Evolutionary conservation across 148 eudicot species (phyloP), one percentile per base, ranked within the genome.

Genomic region (Cornus suecica): DNA sequence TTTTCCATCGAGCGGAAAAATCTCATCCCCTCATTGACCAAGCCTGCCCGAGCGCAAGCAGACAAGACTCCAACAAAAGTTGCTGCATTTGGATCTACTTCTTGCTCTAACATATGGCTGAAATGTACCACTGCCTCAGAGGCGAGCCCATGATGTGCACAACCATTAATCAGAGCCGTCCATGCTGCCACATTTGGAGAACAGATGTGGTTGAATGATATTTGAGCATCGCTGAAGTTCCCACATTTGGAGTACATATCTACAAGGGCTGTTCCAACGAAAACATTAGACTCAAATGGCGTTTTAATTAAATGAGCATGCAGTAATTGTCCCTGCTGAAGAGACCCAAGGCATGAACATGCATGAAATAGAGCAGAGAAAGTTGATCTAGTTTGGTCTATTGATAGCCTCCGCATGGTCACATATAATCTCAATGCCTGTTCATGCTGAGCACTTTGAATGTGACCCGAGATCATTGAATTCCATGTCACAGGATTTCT

Each of bases 391-490:
- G 87, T 85, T 73, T 75, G 81, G 54, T 78, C 78, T 69, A 88
- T 74, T 8, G 85, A 83, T 24, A 72, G 42, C 73, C 80, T 75
- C 25, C 74, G 51, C 91, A 88, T 88, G 20, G 65, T 62, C 76
- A 48, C n/a, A 34, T 83, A 88, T 5, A 85, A 76, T 70, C 70
- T 71, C 51, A 88, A 31, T 22, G 85, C 91, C 30, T 80, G 80
- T 78, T 88, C 88, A 32, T 80, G 87, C 42, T 83, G 88, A 78
- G 77, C 79, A 51, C 74, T 81, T 67, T 76, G 80, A 64, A 77
- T 81, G n/a, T 71, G 83, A 71, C 85, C 88, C 7, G 90, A 83
- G 68, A 88, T 88, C 87, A 88, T 88, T 10, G 88, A 83, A 68
- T 88, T 88, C 88, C 88, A 88, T 2, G 87, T 83, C 64, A 85